Conservation (phyloP, 495 filamentous ascomycete genomes). For the Penicillium macrosclerotiorum region DNA sequence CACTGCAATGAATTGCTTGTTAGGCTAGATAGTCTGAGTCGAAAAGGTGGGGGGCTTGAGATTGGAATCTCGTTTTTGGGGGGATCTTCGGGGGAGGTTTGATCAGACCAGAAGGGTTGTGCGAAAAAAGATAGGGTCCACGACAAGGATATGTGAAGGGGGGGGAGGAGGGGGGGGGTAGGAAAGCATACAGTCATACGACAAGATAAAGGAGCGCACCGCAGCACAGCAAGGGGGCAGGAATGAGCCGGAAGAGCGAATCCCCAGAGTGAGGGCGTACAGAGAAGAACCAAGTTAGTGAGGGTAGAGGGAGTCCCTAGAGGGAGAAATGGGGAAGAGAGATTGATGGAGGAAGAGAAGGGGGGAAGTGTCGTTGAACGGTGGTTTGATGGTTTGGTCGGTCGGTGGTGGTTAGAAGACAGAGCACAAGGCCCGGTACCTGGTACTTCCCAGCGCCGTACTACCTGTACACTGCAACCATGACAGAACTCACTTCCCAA, state of each 20-base stretch:
- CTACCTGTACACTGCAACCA: no score
- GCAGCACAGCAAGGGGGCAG: slow-evolving; percentile 12
- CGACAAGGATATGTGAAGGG: slow-evolving; percentile 8
- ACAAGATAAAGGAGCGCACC: slow-evolving; percentile 5
- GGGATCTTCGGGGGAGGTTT: no score
- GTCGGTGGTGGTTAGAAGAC: no score
- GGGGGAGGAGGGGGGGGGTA: background rate
- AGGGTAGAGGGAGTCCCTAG: slow-evolving; percentile 2
- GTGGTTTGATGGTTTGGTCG: no score
- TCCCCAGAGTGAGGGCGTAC: background rate
- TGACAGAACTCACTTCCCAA: no score
- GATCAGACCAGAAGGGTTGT: background rate
- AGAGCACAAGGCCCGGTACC: no score
- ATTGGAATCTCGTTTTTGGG: no score
- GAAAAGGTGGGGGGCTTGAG: no score
- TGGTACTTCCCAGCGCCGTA: no score
- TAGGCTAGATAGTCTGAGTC: no score
- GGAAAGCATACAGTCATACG: slow-evolving; percentile 7
- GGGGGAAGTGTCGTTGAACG: slow-evolving; percentile 8
- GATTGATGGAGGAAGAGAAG: slow-evolving; percentile 9
- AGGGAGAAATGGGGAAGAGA: slow-evolving; percentile 8
- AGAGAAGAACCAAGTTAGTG: background rate
- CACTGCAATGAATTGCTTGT: no score
- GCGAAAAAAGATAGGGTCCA: background rate
- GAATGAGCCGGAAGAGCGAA: slow-evolving; percentile 1